Conservation (phyloP, 345 rosid genomes). For the Brassica rapa region DNA sequence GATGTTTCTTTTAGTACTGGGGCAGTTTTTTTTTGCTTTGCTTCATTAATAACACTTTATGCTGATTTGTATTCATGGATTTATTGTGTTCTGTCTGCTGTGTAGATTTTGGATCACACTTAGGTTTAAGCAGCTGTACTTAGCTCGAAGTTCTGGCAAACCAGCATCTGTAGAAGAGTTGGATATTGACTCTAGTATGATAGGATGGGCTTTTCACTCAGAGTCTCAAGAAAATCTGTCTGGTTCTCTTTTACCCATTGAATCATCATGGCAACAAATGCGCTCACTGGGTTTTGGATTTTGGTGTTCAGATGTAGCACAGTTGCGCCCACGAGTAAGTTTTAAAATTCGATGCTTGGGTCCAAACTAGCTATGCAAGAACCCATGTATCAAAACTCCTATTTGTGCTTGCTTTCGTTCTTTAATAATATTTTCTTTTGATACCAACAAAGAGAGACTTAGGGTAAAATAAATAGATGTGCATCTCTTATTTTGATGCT, state of each 20-base stretch:
- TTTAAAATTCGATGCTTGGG: slow-evolving; percentile 18
- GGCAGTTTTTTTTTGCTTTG: slow-evolving; percentile 1
- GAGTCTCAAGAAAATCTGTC: slow-evolving; percentile 82
- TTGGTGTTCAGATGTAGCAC: slow-evolving; percentile 73
- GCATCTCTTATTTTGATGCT: slow-evolving; percentile 26
- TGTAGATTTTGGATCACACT: slow-evolving; percentile 85
- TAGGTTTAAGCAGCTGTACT: slow-evolving; percentile 67
- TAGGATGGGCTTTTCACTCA: slow-evolving; percentile 92
- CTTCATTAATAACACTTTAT: slow-evolving; percentile 20
- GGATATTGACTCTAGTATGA: slow-evolving; percentile 61
- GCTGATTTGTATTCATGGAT: slow-evolving; percentile 19
- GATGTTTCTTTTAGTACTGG: slow-evolving; percentile 18
- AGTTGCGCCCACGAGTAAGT: slow-evolving; percentile 76
- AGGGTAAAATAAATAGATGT: slow-evolving; percentile 1
- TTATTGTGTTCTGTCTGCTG: slow-evolving; percentile 30
- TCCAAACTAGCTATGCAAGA: slow-evolving; percentile 26
- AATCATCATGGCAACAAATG: slow-evolving; percentile 88
- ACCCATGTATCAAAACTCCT: slow-evolving; percentile 4
- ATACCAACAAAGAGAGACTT: not conserved
- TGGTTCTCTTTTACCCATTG: slow-evolving; percentile 62
- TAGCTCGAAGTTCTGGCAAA: slow-evolving; percentile 59
- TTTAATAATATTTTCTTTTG: slow-evolving; percentile 5
- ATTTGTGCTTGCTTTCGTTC: slow-evolving; percentile 8
- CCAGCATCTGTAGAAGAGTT: slow-evolving; percentile 62
- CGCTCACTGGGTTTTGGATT: slow-evolving; percentile 80